Evolutionary conservation across 2,329 filamentous ascomycete species (phyloP), one percentile per base, ranked within the genome.

Genomic region (Laburnicola sp.): DNA sequence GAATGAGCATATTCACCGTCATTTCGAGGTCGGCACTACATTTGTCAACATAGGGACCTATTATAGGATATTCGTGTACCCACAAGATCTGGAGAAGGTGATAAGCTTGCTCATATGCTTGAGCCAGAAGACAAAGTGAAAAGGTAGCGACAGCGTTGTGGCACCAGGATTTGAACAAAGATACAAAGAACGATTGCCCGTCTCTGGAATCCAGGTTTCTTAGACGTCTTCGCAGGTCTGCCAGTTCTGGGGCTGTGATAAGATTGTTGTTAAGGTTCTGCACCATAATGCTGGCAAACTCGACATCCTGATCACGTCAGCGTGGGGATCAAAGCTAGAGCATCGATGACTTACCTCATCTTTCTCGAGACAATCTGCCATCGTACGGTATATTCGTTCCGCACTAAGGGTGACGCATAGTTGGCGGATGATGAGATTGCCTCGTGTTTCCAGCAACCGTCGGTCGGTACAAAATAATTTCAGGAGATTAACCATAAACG

Each of bases 281-380:
- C 27, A 99, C 91, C 94, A 99, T 99, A 64, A 99, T 97, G 69
- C 93, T 97, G 11, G 94, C 93, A 74, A 99, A 99, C 71, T 99
- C 95, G 36, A 99, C 85, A 69, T 99, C 94, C 75, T 82, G 28
- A 30, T 16, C 3, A 2, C 34, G 44, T 62, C 25, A 61, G 49
- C 26, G 10, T 22, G 28, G 28, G 23, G 11, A 21, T 23, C 9
- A 36, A 35, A 30, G 8, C 4, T 10, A 31, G 31, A 49, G 26
- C 36, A 10, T 16, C 10, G 43, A n/a, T 77, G 39, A 39, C 52
- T 21, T 35, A 59, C 61, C 60, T 97, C 94, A 72, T 99, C 94
- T 68, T 92, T 96, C 72, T 97, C 94, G 7, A 99, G 88, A 62
- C 94, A 97, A 64, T 99, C 94, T 25, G 94, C 95, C 57, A 99